Conservation (phyloP, 176 grass and related monocot species). For the Oryza longistaminata region DNA sequence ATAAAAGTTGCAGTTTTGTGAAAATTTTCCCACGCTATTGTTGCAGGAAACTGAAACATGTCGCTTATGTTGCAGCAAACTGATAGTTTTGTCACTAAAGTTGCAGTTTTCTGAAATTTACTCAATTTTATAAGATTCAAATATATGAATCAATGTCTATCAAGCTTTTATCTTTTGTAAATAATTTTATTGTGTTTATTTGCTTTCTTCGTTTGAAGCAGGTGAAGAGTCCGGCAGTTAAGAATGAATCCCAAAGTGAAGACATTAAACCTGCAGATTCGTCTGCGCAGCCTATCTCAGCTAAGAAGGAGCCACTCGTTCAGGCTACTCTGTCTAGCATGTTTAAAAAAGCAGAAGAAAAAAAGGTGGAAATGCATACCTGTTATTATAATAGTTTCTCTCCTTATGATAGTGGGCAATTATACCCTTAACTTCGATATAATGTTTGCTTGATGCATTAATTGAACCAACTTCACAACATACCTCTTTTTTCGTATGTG, state of each 20-base stretch:
- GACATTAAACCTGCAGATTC: slow-evolving; percentile 43
- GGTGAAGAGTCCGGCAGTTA: slow-evolving; percentile 30
- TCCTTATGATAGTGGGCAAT: neutral
- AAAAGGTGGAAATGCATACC: slow-evolving; percentile 42
- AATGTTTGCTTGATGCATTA: neutral
- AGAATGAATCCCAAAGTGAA: slow-evolving; percentile 44
- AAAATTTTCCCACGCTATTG: too few species aligned
- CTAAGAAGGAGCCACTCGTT: slow-evolving; percentile 66
- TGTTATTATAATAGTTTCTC: neutral
- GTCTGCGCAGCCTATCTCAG: slow-evolving; percentile 26
- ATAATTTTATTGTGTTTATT: slow-evolving; percentile 26
- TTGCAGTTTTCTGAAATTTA: too few species aligned
- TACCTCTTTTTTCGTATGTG: neutral
- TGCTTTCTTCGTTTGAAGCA: slow-evolving; percentile 14
- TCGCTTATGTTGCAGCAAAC: too few species aligned
- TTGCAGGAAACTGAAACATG: too few species aligned
- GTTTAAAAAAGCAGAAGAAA: slow-evolving; percentile 67
- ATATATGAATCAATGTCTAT: slow-evolving; percentile 26
- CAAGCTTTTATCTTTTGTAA: neutral
- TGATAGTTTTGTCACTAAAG: too few species aligned
- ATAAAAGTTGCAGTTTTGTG: too few species aligned
- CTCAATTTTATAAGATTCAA: slow-evolving; percentile 14
- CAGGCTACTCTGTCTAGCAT: slow-evolving; percentile 83
- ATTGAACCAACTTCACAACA: neutral
- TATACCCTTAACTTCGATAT: neutral